phyloP scores from a whole-genome alignment of 345 rosid species.

The Lepidium aucheri region DNA sequence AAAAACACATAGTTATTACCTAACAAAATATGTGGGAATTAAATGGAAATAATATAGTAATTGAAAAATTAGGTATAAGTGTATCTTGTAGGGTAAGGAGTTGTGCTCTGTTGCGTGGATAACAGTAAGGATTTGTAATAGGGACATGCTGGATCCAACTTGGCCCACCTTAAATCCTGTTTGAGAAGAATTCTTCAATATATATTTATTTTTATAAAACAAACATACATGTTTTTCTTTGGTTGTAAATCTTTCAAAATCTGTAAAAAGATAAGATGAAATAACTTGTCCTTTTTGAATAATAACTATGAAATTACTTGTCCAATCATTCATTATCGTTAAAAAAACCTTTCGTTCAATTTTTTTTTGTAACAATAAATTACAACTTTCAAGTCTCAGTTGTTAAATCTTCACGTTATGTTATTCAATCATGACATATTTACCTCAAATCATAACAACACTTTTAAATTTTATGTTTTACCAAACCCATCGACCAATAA shows the following conservation, averaged over 20 bases:
- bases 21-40: neutral
- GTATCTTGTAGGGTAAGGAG: neutral
- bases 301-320: neutral
- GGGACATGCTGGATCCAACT: constrained; percentile 7
- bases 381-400: neutral
- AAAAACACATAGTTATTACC: neutral
- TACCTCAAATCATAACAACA: neutral
- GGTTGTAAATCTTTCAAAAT: neutral
- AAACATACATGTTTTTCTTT: neutral
- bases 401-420: neutral
- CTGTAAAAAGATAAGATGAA: neutral
- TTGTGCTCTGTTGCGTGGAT: constrained; percentile 1
- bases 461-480: neutral
- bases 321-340: neutral
- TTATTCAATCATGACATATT: neutral
- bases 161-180: constrained; percentile 8
- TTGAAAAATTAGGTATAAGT: neutral
- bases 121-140: neutral
- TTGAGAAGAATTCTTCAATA: neutral
- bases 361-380: neutral
- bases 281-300: neutral
- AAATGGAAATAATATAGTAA: neutral
- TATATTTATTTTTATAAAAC: no score
- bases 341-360: neutral
- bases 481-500: neutral